Base-by-base conservation (phyloP, 129 eudicot species). In the Artemisia argyi region DNA sequence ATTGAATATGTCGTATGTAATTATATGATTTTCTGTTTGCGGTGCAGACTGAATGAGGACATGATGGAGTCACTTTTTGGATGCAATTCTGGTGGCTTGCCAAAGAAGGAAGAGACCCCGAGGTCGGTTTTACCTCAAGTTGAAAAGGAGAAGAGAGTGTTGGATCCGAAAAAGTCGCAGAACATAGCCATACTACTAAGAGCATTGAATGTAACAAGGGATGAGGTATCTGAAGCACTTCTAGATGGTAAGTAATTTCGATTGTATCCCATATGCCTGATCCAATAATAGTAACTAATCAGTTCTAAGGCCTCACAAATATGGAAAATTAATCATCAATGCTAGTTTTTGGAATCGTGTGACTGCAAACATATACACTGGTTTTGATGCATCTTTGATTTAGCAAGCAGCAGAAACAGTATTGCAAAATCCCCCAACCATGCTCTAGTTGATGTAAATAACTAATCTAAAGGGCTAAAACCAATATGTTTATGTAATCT, bases 141-240 rank as follows among this genome's bases (percentile, higher is more conserved):
- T 65, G 91, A 79, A 57, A 82, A 84, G 74, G 97, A 95, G 74
- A 88, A 80, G 80, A 85, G 97, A 83, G 96, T 95, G 3, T 73
- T 95, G 68, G 99, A 95, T 75, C 99, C 99, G 3, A 95, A 91
- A 82, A 95, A 91, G 83, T 91, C 97, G 7, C 99, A 95, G 72
- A 95, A 95, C 88, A 95, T 95, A 63, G 97, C 99, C 55, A 95
- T 95, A 46, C 54, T 95, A 18, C 76, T 91, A 61, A 77, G 97
- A 64, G 99, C 99, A 46, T 55, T 95, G 78, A 95, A 95, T 66
- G 99, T 95, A 73, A 88, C 99, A 22, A 70, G 83, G 68, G 99
- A 90, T n/a, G 96, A 88, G 82, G 97, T 95, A 66, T 78, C 89
- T 59, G 97, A 91, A 77, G 94, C 99, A 69, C 97, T 95, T 73